phyloP scores from a whole-genome alignment of 495 filamentous ascomycete species.

The Podospora fimiseda region DNA sequence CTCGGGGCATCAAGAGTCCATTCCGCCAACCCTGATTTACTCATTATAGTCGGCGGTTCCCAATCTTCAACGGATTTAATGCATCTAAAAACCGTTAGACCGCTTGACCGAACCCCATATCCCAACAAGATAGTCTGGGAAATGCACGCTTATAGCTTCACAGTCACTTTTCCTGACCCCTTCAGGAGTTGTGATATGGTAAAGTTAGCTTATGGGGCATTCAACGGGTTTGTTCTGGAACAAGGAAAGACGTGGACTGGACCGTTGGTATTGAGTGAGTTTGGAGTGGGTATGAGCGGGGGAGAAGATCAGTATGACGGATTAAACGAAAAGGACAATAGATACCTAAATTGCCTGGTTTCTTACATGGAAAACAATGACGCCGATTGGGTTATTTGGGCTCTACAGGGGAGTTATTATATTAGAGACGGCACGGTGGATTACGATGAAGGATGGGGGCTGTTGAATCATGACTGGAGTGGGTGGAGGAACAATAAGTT shows the following conservation, averaged over 20 bases:
- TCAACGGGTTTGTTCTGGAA: constrained; percentile 40
- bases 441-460: constrained; percentile 39
- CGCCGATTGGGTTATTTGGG: constrained; percentile 47
- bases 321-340: constrained; percentile 28
- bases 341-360: constrained; percentile 37
- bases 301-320: constrained; percentile 25
- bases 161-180: constrained; percentile 35
- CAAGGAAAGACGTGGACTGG: constrained; percentile 37
- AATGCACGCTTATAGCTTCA: constrained; percentile 46
- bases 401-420: constrained; percentile 45
- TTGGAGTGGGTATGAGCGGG: constrained; percentile 42
- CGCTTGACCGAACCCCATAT: constrained; percentile 38
- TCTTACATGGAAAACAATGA: constrained; percentile 42
- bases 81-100: constrained; percentile 28
- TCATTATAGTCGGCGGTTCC: constrained; percentile 43
- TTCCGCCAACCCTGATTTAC: constrained; percentile 34
- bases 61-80: constrained; percentile 38
- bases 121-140: constrained; percentile 45
- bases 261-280: constrained; percentile 45
- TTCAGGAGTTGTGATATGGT: constrained; percentile 34
- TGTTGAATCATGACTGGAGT: constrained; percentile 39
- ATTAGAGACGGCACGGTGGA: constrained; percentile 37
- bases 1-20: constrained; percentile 38
- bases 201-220: constrained; percentile 34
- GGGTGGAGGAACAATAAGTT: constrained; percentile 40